Evolutionary conservation across 768 basidiomycete genomes (phyloP).

Genomic region (Hortiboletus flavorubellus): DNA sequence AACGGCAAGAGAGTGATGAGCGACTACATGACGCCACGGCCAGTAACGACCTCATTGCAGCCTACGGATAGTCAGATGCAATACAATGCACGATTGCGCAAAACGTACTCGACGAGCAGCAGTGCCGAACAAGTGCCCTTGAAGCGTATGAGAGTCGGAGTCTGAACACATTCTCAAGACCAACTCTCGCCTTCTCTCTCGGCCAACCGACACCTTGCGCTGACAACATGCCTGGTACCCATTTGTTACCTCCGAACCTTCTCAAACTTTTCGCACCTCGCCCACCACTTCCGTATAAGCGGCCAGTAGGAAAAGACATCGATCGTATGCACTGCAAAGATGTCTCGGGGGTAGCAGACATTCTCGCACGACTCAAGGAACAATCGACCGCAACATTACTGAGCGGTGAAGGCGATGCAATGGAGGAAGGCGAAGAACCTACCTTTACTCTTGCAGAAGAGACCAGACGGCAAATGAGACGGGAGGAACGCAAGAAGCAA

Average conservation of each 20-base stretch:
- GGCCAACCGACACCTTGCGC: neutral
- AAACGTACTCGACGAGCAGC: conserved; percentile 5
- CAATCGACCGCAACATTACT: conserved; percentile 68
- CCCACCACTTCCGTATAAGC: conserved; percentile 81
- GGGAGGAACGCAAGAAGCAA: conserved; percentile 77
- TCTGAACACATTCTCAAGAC: conserved; percentile 24
- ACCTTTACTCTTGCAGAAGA: conserved; percentile 81
- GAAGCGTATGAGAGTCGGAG: conserved; percentile 23
- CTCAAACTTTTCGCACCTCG: conserved; percentile 96
- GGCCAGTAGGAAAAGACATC: conserved; percentile 83
- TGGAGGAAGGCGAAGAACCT: conserved; percentile 86
- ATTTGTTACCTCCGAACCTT: conserved; percentile 91
- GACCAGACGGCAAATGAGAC: conserved; percentile 68
- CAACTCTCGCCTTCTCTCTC: conserved; percentile 6
- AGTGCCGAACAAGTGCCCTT: neutral
- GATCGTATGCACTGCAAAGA: conserved; percentile 67
- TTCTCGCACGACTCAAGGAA: conserved; percentile 74
- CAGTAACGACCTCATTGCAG: conserved; percentile 17
- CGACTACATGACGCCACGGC: conserved; percentile 13
- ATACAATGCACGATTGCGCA: neutral
- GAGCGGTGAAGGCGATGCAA: conserved; percentile 56
- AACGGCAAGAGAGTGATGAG: conserved; percentile 7
- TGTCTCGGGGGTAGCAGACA: conserved; percentile 71
- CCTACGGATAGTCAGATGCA: neutral
- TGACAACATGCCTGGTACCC: conserved; percentile 59